A percentile compares a stretch with the other conserved stretches of the same genome.
Conservation (phyloP, 2,329 filamentous ascomycete species). For the Ophiostoma angusticollis region DNA sequence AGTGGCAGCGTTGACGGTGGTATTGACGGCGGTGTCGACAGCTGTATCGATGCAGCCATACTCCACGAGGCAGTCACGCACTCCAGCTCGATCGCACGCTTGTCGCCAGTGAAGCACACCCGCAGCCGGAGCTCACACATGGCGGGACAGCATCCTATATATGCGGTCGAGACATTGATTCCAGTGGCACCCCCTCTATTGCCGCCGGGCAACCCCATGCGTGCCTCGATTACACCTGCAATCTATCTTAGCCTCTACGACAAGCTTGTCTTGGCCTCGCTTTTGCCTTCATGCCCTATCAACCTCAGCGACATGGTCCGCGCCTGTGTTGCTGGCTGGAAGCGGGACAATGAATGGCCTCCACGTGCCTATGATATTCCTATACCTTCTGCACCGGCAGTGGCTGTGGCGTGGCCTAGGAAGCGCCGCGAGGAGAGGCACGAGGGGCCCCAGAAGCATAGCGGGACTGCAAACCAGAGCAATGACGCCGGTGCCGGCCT, state of each 20-base stretch:
- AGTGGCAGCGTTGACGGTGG: background rate
- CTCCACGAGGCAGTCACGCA: slow-evolving; percentile 13
- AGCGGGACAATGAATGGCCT: slow-evolving; percentile 86
- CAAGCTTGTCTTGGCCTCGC: slow-evolving; percentile 68
- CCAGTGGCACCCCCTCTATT: slow-evolving; percentile 64
- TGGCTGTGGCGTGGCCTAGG: slow-evolving; percentile 2
- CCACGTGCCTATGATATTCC: slow-evolving; percentile 32
- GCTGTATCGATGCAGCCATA: background rate
- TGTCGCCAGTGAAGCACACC: background rate
- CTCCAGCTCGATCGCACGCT: background rate
- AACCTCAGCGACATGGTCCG: slow-evolving; percentile 72
- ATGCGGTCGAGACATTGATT: slow-evolving; percentile 49
- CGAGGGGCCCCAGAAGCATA: slow-evolving; percentile 5
- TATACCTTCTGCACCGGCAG: background rate
- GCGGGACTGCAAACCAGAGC: background rate
- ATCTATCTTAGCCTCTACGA: slow-evolving; percentile 77
- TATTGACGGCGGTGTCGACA: slow-evolving; percentile 1
- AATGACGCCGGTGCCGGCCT: slow-evolving; percentile 1
- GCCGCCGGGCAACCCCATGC: slow-evolving; percentile 60
- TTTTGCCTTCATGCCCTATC: slow-evolving; percentile 77
- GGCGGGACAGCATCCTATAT: slow-evolving; percentile 14
- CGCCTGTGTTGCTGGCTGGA: slow-evolving; percentile 81
- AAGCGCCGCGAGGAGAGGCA: slow-evolving; percentile 5
- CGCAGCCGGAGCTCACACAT: slow-evolving; percentile 3
- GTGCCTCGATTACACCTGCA: slow-evolving; percentile 58